phyloP scores from a whole-genome alignment of 2,329 filamentous ascomycete species.

The Phialemoniopsis sp. region DNA sequence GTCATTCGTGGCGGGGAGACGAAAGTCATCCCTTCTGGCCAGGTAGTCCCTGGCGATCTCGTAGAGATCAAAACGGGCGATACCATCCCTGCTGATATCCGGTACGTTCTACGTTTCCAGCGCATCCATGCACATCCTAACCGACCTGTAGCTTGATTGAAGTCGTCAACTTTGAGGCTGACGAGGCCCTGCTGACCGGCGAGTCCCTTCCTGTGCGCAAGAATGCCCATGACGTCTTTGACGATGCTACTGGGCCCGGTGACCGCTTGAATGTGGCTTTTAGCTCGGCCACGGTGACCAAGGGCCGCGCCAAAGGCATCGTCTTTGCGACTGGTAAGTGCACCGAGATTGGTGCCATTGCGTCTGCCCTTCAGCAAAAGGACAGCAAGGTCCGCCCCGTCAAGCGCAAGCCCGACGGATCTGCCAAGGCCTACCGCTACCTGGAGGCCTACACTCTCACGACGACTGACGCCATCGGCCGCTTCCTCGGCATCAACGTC shows the following conservation, averaged over 20 bases:
- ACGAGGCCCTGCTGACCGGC: slow-evolving; percentile 59
- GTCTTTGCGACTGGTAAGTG: slow-evolving; percentile 56
- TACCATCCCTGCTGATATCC: slow-evolving; percentile 33
- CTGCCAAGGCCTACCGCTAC: slow-evolving; percentile 43
- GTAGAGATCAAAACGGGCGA: slow-evolving; percentile 48
- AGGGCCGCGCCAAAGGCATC: slow-evolving; percentile 55
- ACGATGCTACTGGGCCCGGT: slow-evolving; percentile 48
- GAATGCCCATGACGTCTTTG: slow-evolving; percentile 41
- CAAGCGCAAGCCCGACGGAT: slow-evolving; percentile 41
- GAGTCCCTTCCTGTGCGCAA: slow-evolving; percentile 58
- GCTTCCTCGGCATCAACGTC: slow-evolving; percentile 59
- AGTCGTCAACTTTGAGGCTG: slow-evolving; percentile 51
- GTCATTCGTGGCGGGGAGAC: slow-evolving; percentile 45
- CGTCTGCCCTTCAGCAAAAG: slow-evolving; percentile 51
- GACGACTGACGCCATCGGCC: slow-evolving; percentile 49
- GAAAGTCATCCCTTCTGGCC: slow-evolving; percentile 42
- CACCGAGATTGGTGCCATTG: slow-evolving; percentile 62
- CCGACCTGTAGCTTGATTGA: slow-evolving; percentile 32
- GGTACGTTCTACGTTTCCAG: slow-evolving; percentile 10
- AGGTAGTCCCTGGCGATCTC: slow-evolving; percentile 54
- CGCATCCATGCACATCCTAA: background rate
- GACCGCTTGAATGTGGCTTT: slow-evolving; percentile 60
- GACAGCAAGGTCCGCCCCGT: slow-evolving; percentile 39
- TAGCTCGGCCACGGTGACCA: slow-evolving; percentile 59
- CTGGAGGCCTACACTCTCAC: slow-evolving; percentile 33